These are phyloP conservation scores for Dysphania ambrosioides DNA, from an alignment of 148 eudicot species.

Conservation along the genomic window DNA sequence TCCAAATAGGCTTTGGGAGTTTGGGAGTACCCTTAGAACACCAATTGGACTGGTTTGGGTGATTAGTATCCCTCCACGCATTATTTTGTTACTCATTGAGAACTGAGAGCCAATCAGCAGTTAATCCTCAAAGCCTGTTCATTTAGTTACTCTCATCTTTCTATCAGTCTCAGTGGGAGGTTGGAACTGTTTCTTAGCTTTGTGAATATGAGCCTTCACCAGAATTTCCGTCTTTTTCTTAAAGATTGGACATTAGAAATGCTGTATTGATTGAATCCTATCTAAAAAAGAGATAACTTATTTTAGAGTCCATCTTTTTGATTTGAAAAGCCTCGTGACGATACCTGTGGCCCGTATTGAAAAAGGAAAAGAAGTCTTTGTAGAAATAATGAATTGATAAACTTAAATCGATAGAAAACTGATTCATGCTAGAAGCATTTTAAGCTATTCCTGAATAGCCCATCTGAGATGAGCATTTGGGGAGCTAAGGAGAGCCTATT, in stretches of 20 bases:
- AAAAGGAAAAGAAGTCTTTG: background rate
- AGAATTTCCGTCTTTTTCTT: background rate
- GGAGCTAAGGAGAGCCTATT: background rate
- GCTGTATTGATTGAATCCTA: background rate
- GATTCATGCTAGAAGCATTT: background rate
- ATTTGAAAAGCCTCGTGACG: background rate
- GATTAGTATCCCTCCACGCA: background rate
- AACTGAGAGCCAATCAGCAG: background rate
- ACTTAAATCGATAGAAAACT: background rate
- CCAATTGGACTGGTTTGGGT: background rate
- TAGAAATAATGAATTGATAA: background rate
- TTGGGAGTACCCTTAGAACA: background rate
- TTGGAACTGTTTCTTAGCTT: background rate
- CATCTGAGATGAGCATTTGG: too few relatives aligned
- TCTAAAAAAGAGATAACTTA: background rate
- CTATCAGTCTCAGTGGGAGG: background rate
- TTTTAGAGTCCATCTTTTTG: background rate
- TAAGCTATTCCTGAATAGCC: background rate
- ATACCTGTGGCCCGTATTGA: background rate
- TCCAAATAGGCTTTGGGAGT: background rate
- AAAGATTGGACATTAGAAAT: background rate
- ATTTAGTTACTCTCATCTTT: background rate
- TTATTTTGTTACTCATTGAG: background rate
- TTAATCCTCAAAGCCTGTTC: background rate
- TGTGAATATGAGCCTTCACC: background rate